Evolutionary conservation across 2,329 filamentous ascomycete species (phyloP), one percentile per base, ranked within the genome.

Genomic region (Sporothrix schenckii): DNA sequence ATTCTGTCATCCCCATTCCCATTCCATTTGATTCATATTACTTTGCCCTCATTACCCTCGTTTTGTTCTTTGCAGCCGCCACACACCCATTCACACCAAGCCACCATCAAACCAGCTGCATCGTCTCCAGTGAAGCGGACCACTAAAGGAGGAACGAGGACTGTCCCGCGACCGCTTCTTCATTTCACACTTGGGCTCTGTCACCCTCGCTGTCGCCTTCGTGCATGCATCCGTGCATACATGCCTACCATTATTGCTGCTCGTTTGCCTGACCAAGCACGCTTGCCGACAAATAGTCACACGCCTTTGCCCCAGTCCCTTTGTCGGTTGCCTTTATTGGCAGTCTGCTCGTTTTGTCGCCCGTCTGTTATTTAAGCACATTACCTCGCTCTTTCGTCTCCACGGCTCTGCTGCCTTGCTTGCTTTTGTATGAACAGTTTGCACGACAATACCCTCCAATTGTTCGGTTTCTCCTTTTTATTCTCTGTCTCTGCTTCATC

Each of bases 241-340:
- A 7, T 44, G 54, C 54, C 54, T 69, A 24, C 66, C 53, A 52
- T 34, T 54, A 13, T 41, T 61, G 19, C 47, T 61, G 67, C 67
- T 61, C 56, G 54, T 63, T 69, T 63, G 56, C 68, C 67, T 54
- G 54, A 61, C 54, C 49, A 52, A 69, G 67, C 67, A 61, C 16
- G 44, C 47, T 49, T 44, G 30, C 68, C 30, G 60, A 69, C 63
- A 53, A 66, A 69, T 66, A 56, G 49, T 52, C 67, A 41, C 68
- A 63, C 68, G 68, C 54, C 58, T 52, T 56, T 39, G 44, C 50
- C 61, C 61, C 34, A 16, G 44, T 50, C 41, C 24, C 61, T 27
- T 34, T 34, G 24, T 50, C 19, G 41, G 61, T 39, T 27, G 61
- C 50, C 66, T 47, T 41, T 58, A 63, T 39, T 44, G 41, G 21